Evolutionary conservation across 2,329 filamentous ascomycete species (phyloP).

Genomic region (Myriosclerotinia duriaeana): DNA sequence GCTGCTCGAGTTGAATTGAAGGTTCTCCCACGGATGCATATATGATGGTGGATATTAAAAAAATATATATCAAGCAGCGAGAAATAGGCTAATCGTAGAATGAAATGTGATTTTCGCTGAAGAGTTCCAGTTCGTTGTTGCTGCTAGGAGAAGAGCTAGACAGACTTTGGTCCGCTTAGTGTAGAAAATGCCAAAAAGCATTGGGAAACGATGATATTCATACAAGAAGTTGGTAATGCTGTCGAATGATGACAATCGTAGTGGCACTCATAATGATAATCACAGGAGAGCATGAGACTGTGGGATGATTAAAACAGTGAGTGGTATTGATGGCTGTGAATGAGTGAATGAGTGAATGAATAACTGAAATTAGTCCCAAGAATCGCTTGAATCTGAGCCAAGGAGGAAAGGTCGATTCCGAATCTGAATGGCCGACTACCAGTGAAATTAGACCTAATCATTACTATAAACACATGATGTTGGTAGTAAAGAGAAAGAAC

Average conservation of each 20-base stretch:
- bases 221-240: no score
- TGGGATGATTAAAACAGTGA: not conserved
- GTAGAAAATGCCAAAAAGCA: no score
- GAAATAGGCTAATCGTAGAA: no score
- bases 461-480: not conserved
- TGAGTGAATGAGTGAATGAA: not conserved
- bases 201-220: no score
- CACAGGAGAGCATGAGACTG: not conserved
- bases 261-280: not conserved
- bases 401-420: not conserved
- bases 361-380: not conserved
- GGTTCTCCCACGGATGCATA: no score
- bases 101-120: no score
- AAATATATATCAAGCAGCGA: no score
- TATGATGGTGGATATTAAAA: no score
- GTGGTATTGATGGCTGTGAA: not conserved
- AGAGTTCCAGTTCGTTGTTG: no score
- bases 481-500: not conserved
- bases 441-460: not conserved
- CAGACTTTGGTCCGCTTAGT: no score
- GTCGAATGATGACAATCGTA: not conserved
- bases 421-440: not conserved
- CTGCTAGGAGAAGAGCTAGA: no score
- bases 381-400: constrained; percentile 6
- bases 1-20: no score